phyloP scores from a whole-genome alignment of 352 stramenopile genomes.

The Pythium plurisporium region DNA sequence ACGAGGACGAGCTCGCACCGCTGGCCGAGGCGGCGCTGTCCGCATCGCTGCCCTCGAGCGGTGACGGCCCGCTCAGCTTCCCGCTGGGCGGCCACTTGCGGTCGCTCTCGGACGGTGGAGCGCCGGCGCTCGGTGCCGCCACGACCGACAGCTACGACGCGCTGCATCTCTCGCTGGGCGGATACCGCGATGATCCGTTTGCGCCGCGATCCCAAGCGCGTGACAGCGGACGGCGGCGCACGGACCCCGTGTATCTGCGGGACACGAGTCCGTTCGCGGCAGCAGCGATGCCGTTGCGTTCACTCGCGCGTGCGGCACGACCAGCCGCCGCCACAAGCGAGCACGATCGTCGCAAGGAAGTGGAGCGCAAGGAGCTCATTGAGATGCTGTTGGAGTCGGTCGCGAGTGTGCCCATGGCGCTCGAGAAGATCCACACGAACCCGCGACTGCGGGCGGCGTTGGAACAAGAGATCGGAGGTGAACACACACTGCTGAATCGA shows the following conservation, averaged over 20 bases:
- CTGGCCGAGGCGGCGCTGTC: background rate
- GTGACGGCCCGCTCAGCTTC: background rate
- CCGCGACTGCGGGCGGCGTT: conserved; percentile 54
- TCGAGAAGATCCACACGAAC: conserved; percentile 70
- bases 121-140: background rate
- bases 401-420: conserved; percentile 59
- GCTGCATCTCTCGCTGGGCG: conserved; percentile 4
- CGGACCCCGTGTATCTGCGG: conserved; percentile 2
- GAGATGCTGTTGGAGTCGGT: conserved; percentile 76
- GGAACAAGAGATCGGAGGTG: conserved; percentile 49
- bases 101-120: conserved; percentile 12
- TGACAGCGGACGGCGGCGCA: conserved; percentile 6
- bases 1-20: conserved; percentile 22
- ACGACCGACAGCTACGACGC: conserved; percentile 3
- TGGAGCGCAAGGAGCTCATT: conserved; percentile 61
- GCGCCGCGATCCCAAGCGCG: background rate
- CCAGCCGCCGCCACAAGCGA: conserved; percentile 12
- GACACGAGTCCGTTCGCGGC: background rate
- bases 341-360: conserved; percentile 46
- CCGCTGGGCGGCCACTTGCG: conserved; percentile 2
- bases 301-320: background rate
- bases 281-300: no score
- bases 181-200: conserved; percentile 8
- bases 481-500: conserved; percentile 42
- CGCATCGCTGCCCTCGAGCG: background rate